These are phyloP conservation scores for Leccinellum albellum DNA, from an alignment of 768 basidiomycete genomes.

Conservation along the genomic window DNA sequence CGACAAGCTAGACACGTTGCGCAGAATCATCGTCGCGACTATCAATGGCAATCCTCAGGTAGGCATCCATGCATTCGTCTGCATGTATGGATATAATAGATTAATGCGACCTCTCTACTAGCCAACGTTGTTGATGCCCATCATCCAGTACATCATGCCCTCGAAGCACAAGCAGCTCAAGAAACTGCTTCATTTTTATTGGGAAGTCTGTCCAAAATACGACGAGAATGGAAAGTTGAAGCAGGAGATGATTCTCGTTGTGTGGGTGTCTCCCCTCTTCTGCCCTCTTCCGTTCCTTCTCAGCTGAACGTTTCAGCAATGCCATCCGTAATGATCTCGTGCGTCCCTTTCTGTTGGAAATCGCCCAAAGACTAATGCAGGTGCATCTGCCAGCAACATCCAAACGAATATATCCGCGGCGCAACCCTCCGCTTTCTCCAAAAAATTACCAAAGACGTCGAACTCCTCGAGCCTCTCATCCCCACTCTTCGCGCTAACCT, in stretches of 20 bases:
- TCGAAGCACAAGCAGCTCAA: constrained; percentile 94
- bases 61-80: constrained; percentile 22
- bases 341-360: constrained; percentile 27
- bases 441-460: constrained; percentile 89
- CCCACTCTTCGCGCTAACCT: constrained; percentile 92
- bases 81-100: background rate
- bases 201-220: constrained; percentile 97
- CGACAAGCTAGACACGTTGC: constrained; percentile 92
- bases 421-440: constrained; percentile 95
- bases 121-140: constrained; percentile 94
- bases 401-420: constrained; percentile 98
- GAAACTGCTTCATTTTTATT: constrained; percentile 94
- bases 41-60: constrained; percentile 95
- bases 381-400: constrained; percentile 75
- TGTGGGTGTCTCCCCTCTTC: constrained; percentile 51
- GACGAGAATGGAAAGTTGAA: constrained; percentile 96
- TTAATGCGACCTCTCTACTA: constrained; percentile 28
- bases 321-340: constrained; percentile 97
- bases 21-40: constrained; percentile 88
- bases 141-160: constrained; percentile 97
- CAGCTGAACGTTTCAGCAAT: constrained; percentile 52
- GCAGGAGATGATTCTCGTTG: constrained; percentile 99
- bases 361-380: background rate
- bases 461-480: constrained; percentile 92
- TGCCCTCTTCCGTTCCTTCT: constrained; percentile 5